A percentile compares a stretch with the other conserved stretches of the same genome.
Conservation (phyloP, 148 eudicot genomes). For the Selenicereus undatus region DNA sequence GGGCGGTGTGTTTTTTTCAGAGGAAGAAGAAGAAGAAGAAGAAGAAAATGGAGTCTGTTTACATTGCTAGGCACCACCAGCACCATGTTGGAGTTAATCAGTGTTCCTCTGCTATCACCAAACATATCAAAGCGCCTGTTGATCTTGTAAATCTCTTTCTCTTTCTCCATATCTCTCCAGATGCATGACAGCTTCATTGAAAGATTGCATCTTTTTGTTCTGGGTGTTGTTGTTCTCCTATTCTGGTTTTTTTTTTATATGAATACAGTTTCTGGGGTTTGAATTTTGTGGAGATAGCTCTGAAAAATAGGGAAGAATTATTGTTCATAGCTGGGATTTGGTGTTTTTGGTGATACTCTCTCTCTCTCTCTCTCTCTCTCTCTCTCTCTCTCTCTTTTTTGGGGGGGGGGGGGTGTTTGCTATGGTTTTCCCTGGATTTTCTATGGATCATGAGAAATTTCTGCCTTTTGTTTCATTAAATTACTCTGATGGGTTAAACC, state of each 20-base stretch:
- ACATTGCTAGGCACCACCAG: slow-evolving; percentile 48
- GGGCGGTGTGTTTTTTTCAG: not conserved
- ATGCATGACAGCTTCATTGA: no score
- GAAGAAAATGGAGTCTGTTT: slow-evolving; percentile 41
- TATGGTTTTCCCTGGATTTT: not conserved
- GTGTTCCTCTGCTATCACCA: slow-evolving; percentile 59
- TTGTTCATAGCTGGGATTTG: no score
- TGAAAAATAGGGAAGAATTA: no score
- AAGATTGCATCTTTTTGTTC: no score
- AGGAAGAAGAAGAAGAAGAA: not conserved
- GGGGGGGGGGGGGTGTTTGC: not conserved
- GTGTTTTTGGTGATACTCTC: no score
- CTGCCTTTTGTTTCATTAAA: not conserved
- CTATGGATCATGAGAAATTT: not conserved
- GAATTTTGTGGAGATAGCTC: not conserved
- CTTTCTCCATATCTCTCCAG: not conserved
- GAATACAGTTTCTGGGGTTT: not conserved
- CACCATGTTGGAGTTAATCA: slow-evolving; percentile 43
- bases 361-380: not conserved
- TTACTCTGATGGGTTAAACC: not conserved
- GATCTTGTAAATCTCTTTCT: slow-evolving; percentile 44
- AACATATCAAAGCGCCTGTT: slow-evolving; percentile 64
- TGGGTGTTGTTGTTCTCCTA: not conserved
- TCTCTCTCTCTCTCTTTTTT: not conserved
- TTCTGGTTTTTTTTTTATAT: not conserved